phyloP scores from a whole-genome alignment of 352 stramenopile species.

The Pythium utonaiense region DNA sequence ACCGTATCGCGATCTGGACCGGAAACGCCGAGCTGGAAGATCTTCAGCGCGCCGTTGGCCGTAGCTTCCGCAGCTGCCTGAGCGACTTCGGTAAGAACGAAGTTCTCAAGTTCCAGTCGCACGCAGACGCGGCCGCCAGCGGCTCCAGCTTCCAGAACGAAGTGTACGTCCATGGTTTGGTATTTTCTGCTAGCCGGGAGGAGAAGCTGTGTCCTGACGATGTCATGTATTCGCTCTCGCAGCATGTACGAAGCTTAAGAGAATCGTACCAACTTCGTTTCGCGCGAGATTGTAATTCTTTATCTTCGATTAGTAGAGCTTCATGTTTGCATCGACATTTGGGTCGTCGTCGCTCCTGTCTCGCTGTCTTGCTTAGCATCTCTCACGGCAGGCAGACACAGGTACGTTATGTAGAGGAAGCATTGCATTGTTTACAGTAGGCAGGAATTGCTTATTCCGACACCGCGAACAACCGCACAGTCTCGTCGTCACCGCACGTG shows the following conservation, averaged over 20 bases:
- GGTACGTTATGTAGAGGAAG: neutral
- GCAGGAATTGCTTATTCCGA: conserved; percentile 34
- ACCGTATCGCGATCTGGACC: conserved; percentile 96
- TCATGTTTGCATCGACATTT: conserved; percentile 12
- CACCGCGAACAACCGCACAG: conserved; percentile 68
- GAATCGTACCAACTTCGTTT: conserved; percentile 18
- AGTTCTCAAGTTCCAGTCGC: conserved; percentile 87
- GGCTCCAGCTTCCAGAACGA: conserved; percentile 90
- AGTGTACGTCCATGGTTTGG: conserved; percentile 60
- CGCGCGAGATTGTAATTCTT: conserved; percentile 22
- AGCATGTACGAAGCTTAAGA: conserved; percentile 85
- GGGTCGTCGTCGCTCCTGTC: too few relatives aligned
- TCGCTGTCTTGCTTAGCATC: conserved; percentile 2
- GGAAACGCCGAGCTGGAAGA: conserved; percentile 71
- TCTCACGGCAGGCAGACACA: neutral
- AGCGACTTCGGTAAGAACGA: conserved; percentile 87
- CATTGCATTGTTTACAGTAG: conserved; percentile 2
- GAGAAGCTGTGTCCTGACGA: neutral
- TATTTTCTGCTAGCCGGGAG: neutral
- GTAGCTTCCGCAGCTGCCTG: conserved; percentile 75
- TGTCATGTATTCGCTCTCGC: too few relatives aligned
- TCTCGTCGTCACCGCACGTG: conserved; percentile 81
- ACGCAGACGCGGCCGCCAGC: conserved; percentile 80
- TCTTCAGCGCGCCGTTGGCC: conserved; percentile 75
- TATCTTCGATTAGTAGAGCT: conserved; percentile 30